These are phyloP conservation scores for Ogataea minuta DNA, from an alignment of 805 yeast genomes.

Conservation along the genomic window DNA sequence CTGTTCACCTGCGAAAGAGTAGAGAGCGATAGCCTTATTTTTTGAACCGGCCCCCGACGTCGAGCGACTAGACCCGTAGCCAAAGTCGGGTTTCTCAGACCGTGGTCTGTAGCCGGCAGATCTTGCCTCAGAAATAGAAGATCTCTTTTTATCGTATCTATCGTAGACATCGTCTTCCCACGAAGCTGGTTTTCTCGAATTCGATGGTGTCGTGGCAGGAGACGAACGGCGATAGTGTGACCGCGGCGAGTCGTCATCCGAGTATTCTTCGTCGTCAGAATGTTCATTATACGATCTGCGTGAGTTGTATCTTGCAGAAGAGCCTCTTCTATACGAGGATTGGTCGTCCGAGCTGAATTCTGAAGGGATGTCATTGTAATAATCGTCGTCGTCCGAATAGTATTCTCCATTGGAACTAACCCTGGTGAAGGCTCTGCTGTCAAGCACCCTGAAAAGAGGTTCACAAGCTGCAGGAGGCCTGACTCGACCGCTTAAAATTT, in stretches of 20 bases:
- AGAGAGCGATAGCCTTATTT: conserved; percentile 82
- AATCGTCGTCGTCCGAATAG: conserved; percentile 59
- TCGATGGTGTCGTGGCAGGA: conserved; percentile 12
- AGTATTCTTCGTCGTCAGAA: conserved; percentile 31
- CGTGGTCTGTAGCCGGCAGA: conserved; percentile 33
- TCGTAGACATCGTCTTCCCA: conserved; percentile 93
- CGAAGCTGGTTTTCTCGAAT: conserved; percentile 34
- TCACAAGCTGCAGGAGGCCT: conserved; percentile 92
- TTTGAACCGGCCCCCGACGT: conserved; percentile 37
- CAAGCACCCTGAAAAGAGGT: conserved; percentile 78
- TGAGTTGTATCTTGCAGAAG: conserved; percentile 10
- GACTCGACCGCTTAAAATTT: conserved; percentile 80
- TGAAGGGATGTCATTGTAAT: conserved; percentile 75
- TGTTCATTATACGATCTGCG: conserved; percentile 28
- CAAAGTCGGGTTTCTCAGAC: conserved; percentile 35
- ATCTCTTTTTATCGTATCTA: conserved; percentile 35
- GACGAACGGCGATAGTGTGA: conserved; percentile 25
- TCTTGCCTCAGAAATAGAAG: conserved; percentile 21
- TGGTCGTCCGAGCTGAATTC: conserved; percentile 59
- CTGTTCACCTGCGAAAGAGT: conserved; percentile 87
- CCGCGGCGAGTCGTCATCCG: conserved; percentile 41
- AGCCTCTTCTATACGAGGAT: conserved; percentile 29
- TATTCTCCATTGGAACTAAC: conserved; percentile 43
- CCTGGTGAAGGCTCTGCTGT: conserved; percentile 74
- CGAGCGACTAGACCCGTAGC: conserved; percentile 37